phyloP scores from a whole-genome alignment of 441 rosid genomes.

The Gossypium schwendimanii region DNA sequence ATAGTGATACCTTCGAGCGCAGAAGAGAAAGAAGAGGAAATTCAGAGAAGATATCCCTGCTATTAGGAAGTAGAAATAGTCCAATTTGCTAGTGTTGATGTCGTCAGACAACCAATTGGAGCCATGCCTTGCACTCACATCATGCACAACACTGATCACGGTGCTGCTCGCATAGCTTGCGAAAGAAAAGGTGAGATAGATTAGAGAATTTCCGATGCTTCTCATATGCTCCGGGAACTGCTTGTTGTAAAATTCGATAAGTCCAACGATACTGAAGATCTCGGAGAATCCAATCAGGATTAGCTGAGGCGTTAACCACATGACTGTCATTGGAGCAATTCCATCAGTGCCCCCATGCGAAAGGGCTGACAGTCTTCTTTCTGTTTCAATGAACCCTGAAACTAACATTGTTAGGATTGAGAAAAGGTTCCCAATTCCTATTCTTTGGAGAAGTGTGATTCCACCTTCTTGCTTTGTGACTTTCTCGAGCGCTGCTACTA shows the following conservation, averaged over 20 bases:
- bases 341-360: conserved; percentile 16
- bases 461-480: conserved; percentile 27
- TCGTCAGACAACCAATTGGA: conserved; percentile 23
- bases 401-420: conserved; percentile 19
- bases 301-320: conserved; percentile 34
- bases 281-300: conserved; percentile 24
- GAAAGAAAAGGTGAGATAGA: conserved; percentile 17
- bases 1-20: conserved; percentile 19
- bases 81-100: conserved; percentile 27
- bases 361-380: conserved; percentile 13
- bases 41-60: conserved; percentile 23
- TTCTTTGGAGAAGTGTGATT: conserved; percentile 30
- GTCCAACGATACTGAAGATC: conserved; percentile 23
- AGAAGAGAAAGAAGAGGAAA: conserved; percentile 18
- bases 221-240: conserved; percentile 33
- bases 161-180: conserved; percentile 20
- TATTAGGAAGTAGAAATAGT: conserved; percentile 27
- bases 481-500: conserved; percentile 26
- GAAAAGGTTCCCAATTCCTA: conserved; percentile 28
- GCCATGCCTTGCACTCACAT: conserved; percentile 11
- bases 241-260: conserved; percentile 29
- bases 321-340: conserved; percentile 21
- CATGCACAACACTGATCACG: conserved; percentile 16
- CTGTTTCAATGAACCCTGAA: conserved; percentile 19
- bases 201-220: conserved; percentile 27